phyloP scores from a whole-genome alignment of 176 grass and related monocot genomes.

The Musa itinerans region DNA sequence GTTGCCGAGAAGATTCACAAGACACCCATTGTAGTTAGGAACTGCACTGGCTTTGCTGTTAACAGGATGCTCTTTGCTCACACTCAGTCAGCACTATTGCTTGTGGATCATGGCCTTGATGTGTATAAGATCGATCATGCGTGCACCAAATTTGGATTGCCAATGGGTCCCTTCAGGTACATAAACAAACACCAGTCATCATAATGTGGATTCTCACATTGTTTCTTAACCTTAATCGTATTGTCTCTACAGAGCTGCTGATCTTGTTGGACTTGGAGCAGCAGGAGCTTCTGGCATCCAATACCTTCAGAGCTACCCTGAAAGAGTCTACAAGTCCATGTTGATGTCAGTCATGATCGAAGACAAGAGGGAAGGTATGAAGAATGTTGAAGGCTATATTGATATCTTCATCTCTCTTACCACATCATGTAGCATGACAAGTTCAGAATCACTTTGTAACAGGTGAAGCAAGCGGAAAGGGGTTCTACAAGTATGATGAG shows the following conservation, averaged over 20 bases:
- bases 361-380: conserved; percentile 62
- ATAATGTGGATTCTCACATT: neutral
- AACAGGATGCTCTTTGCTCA: conserved; percentile 99
- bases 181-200: neutral
- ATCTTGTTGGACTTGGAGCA: conserved; percentile 84
- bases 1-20: conserved; percentile 86
- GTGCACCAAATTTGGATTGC: conserved; percentile 95
- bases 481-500: conserved; percentile 95
- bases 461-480: conserved; percentile 71
- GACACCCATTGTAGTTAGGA: conserved; percentile 87
- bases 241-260: conserved; percentile 50
- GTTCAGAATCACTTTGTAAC: conserved; percentile 4
- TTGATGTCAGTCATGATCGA: conserved; percentile 82
- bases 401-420: neutral
- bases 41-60: conserved; percentile 77
- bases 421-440: too few relatives aligned
- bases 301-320: conserved; percentile 74
- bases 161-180: conserved; percentile 97
- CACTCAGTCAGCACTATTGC: conserved; percentile 73
- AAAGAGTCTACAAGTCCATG: conserved; percentile 85
- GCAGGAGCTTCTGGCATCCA: conserved; percentile 74
- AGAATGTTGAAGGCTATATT: neutral
- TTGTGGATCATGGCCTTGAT: conserved; percentile 76
- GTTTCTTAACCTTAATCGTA: conserved; percentile 5
- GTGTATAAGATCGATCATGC: conserved; percentile 78